Evolutionary conservation across 2,329 filamentous ascomycete genomes (phyloP).

Genomic region (Ophiocordyceps robertsii): DNA sequence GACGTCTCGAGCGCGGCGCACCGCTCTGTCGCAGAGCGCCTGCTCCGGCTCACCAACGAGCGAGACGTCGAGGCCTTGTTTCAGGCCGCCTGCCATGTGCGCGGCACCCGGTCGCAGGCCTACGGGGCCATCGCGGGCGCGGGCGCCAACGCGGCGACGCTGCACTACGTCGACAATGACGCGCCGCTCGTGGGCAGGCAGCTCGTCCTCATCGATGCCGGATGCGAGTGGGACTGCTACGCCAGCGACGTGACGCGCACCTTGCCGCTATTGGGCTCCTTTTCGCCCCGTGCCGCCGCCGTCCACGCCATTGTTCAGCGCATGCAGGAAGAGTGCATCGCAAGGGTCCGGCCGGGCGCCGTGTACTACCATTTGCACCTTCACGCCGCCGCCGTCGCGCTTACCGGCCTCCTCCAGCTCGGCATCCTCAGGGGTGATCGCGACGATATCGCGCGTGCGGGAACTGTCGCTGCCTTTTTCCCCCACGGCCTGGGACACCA

Average conservation of each 20-base stretch:
- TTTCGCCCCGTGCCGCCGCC: conserved; percentile 52
- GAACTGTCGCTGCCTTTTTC: conserved; percentile 49
- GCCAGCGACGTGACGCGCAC: conserved; percentile 85
- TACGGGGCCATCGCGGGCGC: conserved; percentile 84
- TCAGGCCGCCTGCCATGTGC: conserved; percentile 54
- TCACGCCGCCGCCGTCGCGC: conserved; percentile 58
- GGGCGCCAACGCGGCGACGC: conserved; percentile 66
- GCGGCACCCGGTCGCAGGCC: conserved; percentile 63
- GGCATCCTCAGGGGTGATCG: conserved; percentile 57
- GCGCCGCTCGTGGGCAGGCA: conserved; percentile 55
- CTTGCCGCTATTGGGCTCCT: conserved; percentile 60
- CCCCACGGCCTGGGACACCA: conserved; percentile 54
- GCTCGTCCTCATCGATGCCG: conserved; percentile 75
- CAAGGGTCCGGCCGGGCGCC: conserved; percentile 52
- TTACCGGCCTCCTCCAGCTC: conserved; percentile 54
- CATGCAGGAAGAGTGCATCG: conserved; percentile 71
- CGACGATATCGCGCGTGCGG: conserved; percentile 37
- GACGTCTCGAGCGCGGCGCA: conserved; percentile 69
- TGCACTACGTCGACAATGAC: conserved; percentile 81
- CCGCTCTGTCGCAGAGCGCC: conserved; percentile 50
- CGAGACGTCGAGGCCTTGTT: conserved; percentile 74
- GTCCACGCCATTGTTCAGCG: conserved; percentile 67
- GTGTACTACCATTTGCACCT: conserved; percentile 61
- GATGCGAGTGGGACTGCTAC: conserved; percentile 74
- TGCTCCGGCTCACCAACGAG: conserved; percentile 58